phyloP scores from a whole-genome alignment of 140 eudicot species.

The Anethum foeniculum region DNA sequence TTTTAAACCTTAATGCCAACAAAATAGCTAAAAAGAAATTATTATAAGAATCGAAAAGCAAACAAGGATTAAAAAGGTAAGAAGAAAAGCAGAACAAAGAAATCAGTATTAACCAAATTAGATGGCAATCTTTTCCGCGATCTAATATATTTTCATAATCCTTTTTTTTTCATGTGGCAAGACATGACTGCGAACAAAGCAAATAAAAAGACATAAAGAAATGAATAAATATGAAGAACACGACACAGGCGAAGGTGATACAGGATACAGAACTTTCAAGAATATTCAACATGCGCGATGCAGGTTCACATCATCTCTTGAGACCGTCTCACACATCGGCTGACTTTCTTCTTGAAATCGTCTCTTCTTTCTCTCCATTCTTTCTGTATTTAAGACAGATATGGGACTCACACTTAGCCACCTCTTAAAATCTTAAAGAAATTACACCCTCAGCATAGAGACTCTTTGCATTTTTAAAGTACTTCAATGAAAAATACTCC shows the following conservation, averaged over 20 bases:
- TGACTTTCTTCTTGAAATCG: constrained; percentile 75
- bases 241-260: background rate
- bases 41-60: background rate
- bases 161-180: background rate
- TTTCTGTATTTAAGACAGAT: constrained; percentile 40
- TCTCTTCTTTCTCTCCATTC: constrained; percentile 87
- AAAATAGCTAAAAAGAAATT: background rate
- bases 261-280: background rate
- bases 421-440: background rate
- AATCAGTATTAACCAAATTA: no score
- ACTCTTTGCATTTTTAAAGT: background rate
- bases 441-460: background rate
- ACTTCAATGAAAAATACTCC: background rate
- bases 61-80: background rate
- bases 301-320: constrained; percentile 52
- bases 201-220: background rate
- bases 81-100: background rate
- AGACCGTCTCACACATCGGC: constrained; percentile 79
- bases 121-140: background rate
- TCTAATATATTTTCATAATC: background rate
- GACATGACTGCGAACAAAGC: background rate
- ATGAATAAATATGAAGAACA: background rate
- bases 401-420: background rate
- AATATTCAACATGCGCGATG: background rate
- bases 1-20: background rate